Evolutionary conservation across 78 protist genomes (phyloP).

Genomic region (Cyanophora paradoxa): DNA sequence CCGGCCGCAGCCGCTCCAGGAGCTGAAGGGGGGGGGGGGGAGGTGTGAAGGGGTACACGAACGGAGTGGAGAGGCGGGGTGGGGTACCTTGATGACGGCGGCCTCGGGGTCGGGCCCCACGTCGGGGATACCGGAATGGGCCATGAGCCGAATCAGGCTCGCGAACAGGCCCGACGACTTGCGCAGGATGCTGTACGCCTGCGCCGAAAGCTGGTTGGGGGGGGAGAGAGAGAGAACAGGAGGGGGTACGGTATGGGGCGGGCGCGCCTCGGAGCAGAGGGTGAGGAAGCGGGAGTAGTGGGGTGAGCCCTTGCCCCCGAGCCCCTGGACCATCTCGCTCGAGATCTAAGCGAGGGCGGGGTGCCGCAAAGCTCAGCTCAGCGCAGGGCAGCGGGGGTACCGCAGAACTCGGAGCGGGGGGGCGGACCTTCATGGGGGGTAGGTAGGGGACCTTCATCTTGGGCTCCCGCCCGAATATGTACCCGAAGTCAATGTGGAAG

Average conservation of each 20-base stretch:
- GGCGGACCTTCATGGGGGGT: conserved; percentile 89
- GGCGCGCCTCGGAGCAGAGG: conserved; percentile 63
- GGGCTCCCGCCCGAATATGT: conserved; percentile 90
- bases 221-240: too few species aligned
- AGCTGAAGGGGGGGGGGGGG: conserved; percentile 31
- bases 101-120: conserved; percentile 49
- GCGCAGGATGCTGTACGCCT: conserved; percentile 83
- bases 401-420: neutral
- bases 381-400: neutral
- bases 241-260: neutral
- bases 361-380: neutral
- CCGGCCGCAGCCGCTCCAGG: conserved; percentile 83
- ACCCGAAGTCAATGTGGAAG: conserved; percentile 96
- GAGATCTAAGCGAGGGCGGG: too few species aligned
- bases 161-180: conserved; percentile 75
- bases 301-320: conserved; percentile 84
- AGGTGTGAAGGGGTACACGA: neutral
- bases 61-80: neutral
- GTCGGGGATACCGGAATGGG: conserved; percentile 71
- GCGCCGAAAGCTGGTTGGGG: neutral
- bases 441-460: conserved; percentile 84
- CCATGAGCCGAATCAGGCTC: conserved; percentile 85
- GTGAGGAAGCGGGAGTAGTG: conserved; percentile 61
- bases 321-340: conserved; percentile 92
- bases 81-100: conserved; percentile 35